Conservation (phyloP, 148 eudicot genomes). For the Chenopodium album region DNA sequence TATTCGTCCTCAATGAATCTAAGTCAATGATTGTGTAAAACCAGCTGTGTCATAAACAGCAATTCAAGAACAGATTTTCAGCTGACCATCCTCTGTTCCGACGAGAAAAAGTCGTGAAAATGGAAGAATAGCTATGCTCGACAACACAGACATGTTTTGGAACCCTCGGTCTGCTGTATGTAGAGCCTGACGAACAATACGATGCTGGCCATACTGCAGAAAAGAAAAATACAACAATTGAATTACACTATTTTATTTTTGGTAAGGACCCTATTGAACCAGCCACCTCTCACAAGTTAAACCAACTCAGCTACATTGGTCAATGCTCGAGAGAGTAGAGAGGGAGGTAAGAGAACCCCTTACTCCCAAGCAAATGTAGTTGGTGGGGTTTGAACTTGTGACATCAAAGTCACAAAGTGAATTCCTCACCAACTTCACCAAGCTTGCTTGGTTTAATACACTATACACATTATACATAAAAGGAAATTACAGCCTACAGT, state of each 20-base stretch:
- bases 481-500: not conserved
- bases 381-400: too few species aligned
- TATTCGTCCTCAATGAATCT: not conserved
- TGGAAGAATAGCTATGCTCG: constrained; percentile 77
- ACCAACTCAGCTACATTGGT: too few species aligned
- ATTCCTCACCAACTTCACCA: too few species aligned
- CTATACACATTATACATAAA: too few species aligned
- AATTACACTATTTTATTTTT: too few species aligned
- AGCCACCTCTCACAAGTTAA: too few species aligned
- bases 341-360: too few species aligned
- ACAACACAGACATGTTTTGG: constrained; percentile 72
- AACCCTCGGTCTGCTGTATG: constrained; percentile 67
- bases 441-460: too few species aligned
- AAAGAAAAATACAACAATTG: not conserved
- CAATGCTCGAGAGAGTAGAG: too few species aligned
- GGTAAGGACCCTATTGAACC: too few species aligned
- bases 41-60: not conserved
- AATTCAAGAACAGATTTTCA: constrained; percentile 75
- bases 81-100: constrained; percentile 94
- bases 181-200: constrained; percentile 61
- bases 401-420: too few species aligned
- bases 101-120: constrained; percentile 82
- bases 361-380: too few species aligned
- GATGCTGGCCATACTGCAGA: constrained; percentile 69
- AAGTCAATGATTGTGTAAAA: not conserved